Conservation (phyloP, 2,329 filamentous ascomycete species). For the Trichoderma koningii region DNA sequence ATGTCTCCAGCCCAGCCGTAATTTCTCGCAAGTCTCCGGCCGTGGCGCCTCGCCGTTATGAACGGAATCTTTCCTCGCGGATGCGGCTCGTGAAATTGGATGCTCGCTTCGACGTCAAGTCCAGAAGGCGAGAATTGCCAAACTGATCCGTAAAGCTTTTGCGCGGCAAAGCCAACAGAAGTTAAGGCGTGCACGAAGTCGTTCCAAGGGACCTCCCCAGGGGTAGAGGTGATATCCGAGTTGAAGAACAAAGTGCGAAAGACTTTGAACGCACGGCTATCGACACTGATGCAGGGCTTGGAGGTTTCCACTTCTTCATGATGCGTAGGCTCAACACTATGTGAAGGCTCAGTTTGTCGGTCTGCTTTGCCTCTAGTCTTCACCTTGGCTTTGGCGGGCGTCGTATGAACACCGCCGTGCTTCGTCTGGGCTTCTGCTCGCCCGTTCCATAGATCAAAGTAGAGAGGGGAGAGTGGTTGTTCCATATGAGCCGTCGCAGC, state of each 20-base stretch:
- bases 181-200: conserved; percentile 58
- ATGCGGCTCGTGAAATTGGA: not conserved
- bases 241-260: conserved; percentile 48
- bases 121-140: not conserved
- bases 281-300: conserved; percentile 32
- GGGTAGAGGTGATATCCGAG: conserved; percentile 39
- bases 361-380: not conserved
- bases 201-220: conserved; percentile 54
- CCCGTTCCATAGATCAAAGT: not conserved
- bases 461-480: not conserved
- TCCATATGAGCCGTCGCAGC: not conserved
- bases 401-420: not conserved
- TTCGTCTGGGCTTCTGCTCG: not conserved
- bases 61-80: not conserved
- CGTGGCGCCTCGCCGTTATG: not conserved
- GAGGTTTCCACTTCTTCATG: conserved; percentile 27
- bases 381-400: not conserved
- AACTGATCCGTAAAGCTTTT: not conserved
- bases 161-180: conserved; percentile 40
- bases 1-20: not conserved
- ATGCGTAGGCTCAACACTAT: not conserved
- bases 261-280: conserved; percentile 40
- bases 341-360: not conserved
- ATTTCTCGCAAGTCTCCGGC: not conserved
- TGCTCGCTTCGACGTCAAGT: not conserved